phyloP scores from a whole-genome alignment of 805 yeast genomes.

The Ogataea pilisensis region DNA sequence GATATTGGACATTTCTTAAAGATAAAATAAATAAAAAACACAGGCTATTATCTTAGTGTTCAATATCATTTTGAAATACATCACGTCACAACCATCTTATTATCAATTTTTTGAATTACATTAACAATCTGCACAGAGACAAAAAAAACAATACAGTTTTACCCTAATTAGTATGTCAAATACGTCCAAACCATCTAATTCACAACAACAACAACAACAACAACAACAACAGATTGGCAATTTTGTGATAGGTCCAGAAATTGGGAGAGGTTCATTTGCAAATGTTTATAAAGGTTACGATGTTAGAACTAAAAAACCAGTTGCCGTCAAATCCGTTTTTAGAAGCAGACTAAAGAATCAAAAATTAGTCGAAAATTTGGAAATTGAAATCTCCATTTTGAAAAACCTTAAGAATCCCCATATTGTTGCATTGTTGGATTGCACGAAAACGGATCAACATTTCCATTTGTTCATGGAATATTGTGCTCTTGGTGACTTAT shows the following conservation, averaged over 20 bases:
- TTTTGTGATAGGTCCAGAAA: slow-evolving; percentile 70
- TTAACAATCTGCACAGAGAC: too few relatives aligned
- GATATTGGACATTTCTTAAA: too few relatives aligned
- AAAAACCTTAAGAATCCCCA: slow-evolving; percentile 90
- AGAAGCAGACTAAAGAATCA: slow-evolving; percentile 78
- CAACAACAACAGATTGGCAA: slow-evolving; percentile 35
- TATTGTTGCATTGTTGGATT: slow-evolving; percentile 81
- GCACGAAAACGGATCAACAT: slow-evolving; percentile 67
- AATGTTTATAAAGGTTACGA: slow-evolving; percentile 84
- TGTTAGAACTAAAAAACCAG: slow-evolving; percentile 49
- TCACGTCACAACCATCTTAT: too few relatives aligned
- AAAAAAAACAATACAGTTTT: too few relatives aligned
- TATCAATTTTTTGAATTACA: too few relatives aligned
- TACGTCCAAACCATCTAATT: neutral
- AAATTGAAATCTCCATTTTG: slow-evolving; percentile 84
- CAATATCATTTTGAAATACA: too few relatives aligned
- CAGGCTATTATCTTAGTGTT: too few relatives aligned
- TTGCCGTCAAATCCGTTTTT: slow-evolving; percentile 87
- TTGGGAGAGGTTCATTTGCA: slow-evolving; percentile 96
- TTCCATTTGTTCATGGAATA: slow-evolving; percentile 94
- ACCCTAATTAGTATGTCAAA: slow-evolving; percentile 3
- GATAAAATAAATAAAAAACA: too few relatives aligned
- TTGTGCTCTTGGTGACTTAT: slow-evolving; percentile 91
- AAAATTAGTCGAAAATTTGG: slow-evolving; percentile 85
- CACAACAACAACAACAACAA: slow-evolving; percentile 1